phyloP scores from a whole-genome alignment of 768 basidiomycete species.

The Leccinum disarticulatum region DNA sequence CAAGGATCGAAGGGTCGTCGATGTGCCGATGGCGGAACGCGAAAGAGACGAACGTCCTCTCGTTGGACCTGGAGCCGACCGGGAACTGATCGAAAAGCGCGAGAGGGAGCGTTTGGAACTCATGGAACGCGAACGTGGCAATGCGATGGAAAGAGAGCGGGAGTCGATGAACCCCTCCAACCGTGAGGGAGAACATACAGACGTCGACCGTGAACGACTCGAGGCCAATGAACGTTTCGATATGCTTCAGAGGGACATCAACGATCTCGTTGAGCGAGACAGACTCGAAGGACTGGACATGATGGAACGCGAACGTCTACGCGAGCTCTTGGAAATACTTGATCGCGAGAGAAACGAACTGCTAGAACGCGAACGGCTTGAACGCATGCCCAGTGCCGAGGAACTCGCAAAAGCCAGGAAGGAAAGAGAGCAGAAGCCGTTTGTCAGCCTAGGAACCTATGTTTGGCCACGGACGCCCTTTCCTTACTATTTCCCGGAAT shows the following conservation, averaged over 20 bases:
- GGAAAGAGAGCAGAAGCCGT: slow-evolving; percentile 30
- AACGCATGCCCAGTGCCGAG: slow-evolving; percentile 34
- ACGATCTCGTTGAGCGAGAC: slow-evolving; percentile 31
- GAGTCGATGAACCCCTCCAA: slow-evolving; percentile 14
- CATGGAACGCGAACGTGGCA: slow-evolving; percentile 22
- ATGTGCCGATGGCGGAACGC: slow-evolving; percentile 16
- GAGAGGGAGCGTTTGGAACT: slow-evolving; percentile 31
- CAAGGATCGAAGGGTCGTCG: slow-evolving; percentile 20
- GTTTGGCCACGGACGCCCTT: slow-evolving; percentile 34
- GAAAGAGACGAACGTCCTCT: slow-evolving; percentile 24
- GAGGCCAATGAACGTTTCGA: slow-evolving; percentile 29
- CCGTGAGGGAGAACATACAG: slow-evolving; percentile 24
- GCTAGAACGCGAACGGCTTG: slow-evolving; percentile 32
- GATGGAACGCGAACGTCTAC: slow-evolving; percentile 32
- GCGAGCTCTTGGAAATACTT: slow-evolving; percentile 29
- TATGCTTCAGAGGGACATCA: slow-evolving; percentile 34
- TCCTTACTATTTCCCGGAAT: slow-evolving; percentile 36
- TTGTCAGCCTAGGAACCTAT: slow-evolving; percentile 30
- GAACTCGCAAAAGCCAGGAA: slow-evolving; percentile 33
- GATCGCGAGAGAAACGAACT: slow-evolving; percentile 32
- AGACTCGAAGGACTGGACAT: slow-evolving; percentile 29
- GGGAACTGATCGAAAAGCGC: slow-evolving; percentile 23
- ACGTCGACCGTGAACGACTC: slow-evolving; percentile 28
- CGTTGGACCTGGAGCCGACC: slow-evolving; percentile 19
- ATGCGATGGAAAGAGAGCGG: slow-evolving; percentile 16